Conservation (phyloP, 1,139 yeast species). For the Yamadazyma siamensis region DNA sequence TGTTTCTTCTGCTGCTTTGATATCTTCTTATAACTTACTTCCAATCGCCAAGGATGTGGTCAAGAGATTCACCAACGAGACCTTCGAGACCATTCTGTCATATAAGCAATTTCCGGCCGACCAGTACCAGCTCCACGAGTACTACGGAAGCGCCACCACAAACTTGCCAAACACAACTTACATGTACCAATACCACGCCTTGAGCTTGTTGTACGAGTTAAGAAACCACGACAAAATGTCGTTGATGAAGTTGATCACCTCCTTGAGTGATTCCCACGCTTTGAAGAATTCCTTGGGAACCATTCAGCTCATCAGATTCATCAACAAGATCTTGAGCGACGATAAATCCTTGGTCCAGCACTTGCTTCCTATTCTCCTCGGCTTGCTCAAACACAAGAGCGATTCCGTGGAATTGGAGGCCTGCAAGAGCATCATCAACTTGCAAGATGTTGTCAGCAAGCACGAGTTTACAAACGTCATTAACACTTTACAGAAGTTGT, state of each 20-base stretch:
- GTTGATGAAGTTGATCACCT: conserved; percentile 82
- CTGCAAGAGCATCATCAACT: conserved; percentile 72
- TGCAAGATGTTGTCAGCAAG: conserved; percentile 56
- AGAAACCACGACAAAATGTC: conserved; percentile 95
- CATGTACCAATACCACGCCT: conserved; percentile 93
- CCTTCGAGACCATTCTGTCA: conserved; percentile 79
- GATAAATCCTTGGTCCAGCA: conserved; percentile 54
- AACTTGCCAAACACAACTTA: conserved; percentile 65
- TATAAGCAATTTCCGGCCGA: conserved; percentile 64
- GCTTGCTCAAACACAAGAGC: conserved; percentile 75
- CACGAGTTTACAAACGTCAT: conserved; percentile 67
- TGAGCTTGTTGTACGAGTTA: conserved; percentile 84
- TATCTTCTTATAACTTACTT: conserved; percentile 83
- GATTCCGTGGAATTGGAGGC: conserved; percentile 94
- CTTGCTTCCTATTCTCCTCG: conserved; percentile 62
- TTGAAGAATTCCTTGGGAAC: conserved; percentile 74
- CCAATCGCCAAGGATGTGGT: conserved; percentile 91
- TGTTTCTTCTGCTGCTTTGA: conserved; percentile 88
- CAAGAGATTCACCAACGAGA: conserved; percentile 89
- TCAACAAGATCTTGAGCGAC: conserved; percentile 63
- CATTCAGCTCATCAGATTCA: conserved; percentile 80
- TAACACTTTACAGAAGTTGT: conserved; percentile 66
- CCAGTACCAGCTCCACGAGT: conserved; percentile 54
- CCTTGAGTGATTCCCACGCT: conserved; percentile 60
- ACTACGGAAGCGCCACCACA: conserved; percentile 47